A percentile compares a stretch with the other conserved stretches of the same genome.
These are phyloP conservation scores for Bipolaris zeicola DNA, from an alignment of 2,329 filamentous ascomycete genomes.

Conservation along the genomic window DNA sequence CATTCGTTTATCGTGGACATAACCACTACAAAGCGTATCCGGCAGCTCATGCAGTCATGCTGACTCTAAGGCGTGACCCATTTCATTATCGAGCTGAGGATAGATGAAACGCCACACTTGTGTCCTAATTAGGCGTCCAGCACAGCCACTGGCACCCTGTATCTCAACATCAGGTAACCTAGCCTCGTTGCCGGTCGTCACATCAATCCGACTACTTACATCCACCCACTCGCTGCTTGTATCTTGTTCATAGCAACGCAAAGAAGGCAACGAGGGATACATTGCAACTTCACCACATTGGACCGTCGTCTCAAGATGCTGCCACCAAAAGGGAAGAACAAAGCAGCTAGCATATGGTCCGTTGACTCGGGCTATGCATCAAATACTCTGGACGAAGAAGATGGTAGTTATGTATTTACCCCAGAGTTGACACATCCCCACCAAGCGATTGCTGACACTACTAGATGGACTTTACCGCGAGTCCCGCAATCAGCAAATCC, in stretches of 20 bases:
- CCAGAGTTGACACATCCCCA: neutral
- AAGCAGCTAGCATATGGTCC: constrained; percentile 39
- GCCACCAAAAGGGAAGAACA: constrained; percentile 28
- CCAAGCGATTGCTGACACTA: constrained; percentile 4
- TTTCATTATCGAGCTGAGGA: neutral
- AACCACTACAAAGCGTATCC: no score
- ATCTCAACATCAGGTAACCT: constrained; percentile 19
- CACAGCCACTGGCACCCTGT: constrained; percentile 33
- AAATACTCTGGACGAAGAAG: constrained; percentile 25
- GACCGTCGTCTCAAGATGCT: constrained; percentile 25
- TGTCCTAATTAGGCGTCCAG: constrained; percentile 18
- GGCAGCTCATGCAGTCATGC: neutral
- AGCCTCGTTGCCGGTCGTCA: constrained; percentile 3
- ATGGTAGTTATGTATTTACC: constrained; percentile 9
- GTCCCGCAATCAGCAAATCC: constrained; percentile 2
- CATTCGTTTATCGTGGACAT: no score
- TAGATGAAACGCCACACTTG: constrained; percentile 16
- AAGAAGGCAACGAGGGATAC: neutral
- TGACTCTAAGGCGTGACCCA: neutral
- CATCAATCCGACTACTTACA: constrained; percentile 6
- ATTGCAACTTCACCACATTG: neutral
- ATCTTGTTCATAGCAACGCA: neutral
- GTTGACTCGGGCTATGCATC: constrained; percentile 45
- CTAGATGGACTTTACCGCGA: constrained; percentile 16
- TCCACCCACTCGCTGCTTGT: neutral